Conservation (phyloP, 2,329 filamentous ascomycete species). For the Alternaria arbusti region DNA sequence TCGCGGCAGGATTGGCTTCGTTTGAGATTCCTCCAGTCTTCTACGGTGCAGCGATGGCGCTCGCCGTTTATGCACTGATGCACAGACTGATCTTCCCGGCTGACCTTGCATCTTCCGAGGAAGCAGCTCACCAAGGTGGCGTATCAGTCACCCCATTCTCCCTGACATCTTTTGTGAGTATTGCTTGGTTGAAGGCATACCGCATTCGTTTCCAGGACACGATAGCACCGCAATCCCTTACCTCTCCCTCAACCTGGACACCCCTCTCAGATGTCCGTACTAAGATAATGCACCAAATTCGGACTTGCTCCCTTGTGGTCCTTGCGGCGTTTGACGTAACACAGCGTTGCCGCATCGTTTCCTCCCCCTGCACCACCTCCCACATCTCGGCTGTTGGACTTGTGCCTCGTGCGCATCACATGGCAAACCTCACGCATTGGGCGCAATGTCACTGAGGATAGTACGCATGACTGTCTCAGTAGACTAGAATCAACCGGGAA, state of each 20-base stretch:
- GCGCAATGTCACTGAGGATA: constrained; percentile 1
- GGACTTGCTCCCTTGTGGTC: not conserved
- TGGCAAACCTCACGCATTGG: constrained; percentile 6
- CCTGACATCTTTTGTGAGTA: not conserved
- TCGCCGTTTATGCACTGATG: constrained; percentile 4
- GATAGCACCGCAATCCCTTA: not conserved
- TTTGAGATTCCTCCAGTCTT: constrained; percentile 9
- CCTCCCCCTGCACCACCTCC: constrained; percentile 5
- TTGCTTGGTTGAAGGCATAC: not conserved
- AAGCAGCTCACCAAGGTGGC: constrained; percentile 4
- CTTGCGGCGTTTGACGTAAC: not conserved
- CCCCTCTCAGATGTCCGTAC: not conserved
- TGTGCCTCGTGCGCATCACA: constrained; percentile 10
- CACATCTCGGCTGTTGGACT: constrained; percentile 4
- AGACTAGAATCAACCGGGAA: not conserved
- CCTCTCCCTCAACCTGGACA: not conserved
- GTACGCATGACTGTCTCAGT: not conserved
- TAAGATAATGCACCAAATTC: not conserved
- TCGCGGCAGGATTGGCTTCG: not conserved
- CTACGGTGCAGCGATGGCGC: constrained; percentile 2
- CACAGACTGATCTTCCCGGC: constrained; percentile 5
- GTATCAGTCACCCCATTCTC: not conserved
- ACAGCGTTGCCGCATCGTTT: not conserved
- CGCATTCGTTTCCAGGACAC: not conserved
- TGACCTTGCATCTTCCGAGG: constrained; percentile 10